Evolutionary conservation across 148 eudicot species (phyloP).

Genomic region (Salicornia ramosissima): DNA sequence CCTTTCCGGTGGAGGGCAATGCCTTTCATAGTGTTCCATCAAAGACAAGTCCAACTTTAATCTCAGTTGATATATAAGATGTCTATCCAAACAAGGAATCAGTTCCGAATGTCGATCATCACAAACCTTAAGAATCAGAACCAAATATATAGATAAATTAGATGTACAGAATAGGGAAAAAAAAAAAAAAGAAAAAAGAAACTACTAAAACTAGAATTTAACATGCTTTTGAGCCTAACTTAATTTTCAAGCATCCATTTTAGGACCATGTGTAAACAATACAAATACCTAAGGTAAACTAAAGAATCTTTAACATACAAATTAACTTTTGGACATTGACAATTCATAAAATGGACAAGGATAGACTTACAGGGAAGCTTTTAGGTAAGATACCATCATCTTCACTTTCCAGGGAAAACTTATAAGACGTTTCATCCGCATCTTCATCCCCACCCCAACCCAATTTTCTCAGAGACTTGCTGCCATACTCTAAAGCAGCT

Average conservation of each 20-base stretch:
- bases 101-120: conserved; percentile 94
- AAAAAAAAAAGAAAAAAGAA: no score
- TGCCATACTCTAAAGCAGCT: conserved; percentile 88
- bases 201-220: no score
- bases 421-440: conserved; percentile 56
- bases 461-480: conserved; percentile 71
- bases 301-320: not conserved
- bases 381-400: conserved; percentile 57
- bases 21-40: conserved; percentile 99
- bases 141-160: not conserved
- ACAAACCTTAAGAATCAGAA: conserved; percentile 59
- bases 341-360: not conserved
- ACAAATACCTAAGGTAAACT: not conserved
- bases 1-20: conserved; percentile 95
- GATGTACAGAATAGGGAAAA: no score
- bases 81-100: conserved; percentile 93
- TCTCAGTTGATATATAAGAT: conserved; percentile 91
- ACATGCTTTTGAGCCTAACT: no score
- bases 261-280: no score
- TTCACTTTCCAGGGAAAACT: conserved; percentile 51
- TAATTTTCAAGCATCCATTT: no score
- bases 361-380: conserved; percentile 88
- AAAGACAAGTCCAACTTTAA: conserved; percentile 90
- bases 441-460: conserved; percentile 97
- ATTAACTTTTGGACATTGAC: not conserved